phyloP scores from a whole-genome alignment of 805 yeast genomes.

The Candida piceae region DNA sequence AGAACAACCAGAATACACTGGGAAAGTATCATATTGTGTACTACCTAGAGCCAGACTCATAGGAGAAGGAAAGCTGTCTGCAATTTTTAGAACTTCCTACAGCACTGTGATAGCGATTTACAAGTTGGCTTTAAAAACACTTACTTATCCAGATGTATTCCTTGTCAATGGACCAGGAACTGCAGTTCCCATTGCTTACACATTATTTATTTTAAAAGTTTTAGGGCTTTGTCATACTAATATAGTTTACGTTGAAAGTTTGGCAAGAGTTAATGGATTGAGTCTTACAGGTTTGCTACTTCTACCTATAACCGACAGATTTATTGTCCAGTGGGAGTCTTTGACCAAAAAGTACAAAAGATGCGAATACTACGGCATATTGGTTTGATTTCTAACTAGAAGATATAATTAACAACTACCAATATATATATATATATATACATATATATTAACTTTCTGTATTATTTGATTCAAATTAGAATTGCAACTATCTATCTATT shows the following conservation, averaged over 20 bases:
- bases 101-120: constrained; percentile 26
- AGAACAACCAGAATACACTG: constrained; percentile 22
- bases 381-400: too few species aligned
- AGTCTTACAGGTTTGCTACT: constrained; percentile 75
- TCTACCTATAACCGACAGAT: constrained; percentile 66
- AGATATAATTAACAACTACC: too few species aligned
- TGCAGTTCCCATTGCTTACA: constrained; percentile 61
- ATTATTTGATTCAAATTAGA: too few species aligned
- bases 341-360: constrained; percentile 46
- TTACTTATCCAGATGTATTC: constrained; percentile 27
- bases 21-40: constrained; percentile 20
- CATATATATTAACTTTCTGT: too few species aligned
- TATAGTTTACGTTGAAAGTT: constrained; percentile 77
- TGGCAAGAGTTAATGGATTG: constrained; percentile 73
- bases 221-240: constrained; percentile 44
- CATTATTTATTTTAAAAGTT: constrained; percentile 46
- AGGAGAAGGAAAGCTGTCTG: constrained; percentile 30
- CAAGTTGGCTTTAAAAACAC: constrained; percentile 4
- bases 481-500: neutral
- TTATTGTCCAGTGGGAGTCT: constrained; percentile 86
- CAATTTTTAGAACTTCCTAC: constrained; percentile 29
- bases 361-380: constrained; percentile 72
- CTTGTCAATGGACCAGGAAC: constrained; percentile 80
- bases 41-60: constrained; percentile 33
- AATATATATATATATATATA: too few species aligned